Base-by-base conservation (phyloP, 192 early-diverging fungal species). In the Mycoemilia scoparia region DNA sequence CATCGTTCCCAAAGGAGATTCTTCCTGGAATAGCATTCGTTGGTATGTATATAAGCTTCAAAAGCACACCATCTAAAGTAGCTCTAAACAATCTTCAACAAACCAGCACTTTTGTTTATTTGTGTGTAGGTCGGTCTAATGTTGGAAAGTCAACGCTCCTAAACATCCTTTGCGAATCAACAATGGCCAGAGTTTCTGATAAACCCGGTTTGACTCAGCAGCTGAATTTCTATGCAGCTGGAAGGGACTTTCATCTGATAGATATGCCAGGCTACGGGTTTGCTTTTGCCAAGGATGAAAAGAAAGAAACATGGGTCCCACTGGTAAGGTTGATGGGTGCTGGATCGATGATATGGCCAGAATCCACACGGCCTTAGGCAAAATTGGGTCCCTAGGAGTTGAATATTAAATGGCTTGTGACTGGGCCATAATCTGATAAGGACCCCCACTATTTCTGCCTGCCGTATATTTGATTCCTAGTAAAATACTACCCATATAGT, bases 191-290 rank as follows among this genome's bases (percentile, higher is more conserved):
- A 12, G 68, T 69, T 5, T 79, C 76, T 3, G 67, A 71, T 40
- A 74, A 71, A 39, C 80, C 80, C 4, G 80, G 80, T 16, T 40
- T 80, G 13, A 84, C 80, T n/a, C 76, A 72, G 41, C 76, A 79
- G 60, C 45, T 84, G 38, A 84, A 84, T 57, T 84, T 80, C 58
- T 84, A 74, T 47, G 60, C 66, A 9, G 74, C 64, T 10, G 65
- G 60, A 10, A 51, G 51, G 7, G 62, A 69, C 32, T 71, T 80
- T 35, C 58, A 66, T 29, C 54, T 84, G 32, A 64, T 80, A 2
- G 80, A 84, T 43, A 80, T 84, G 80, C 80, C 80, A 5, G 80
- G 80, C 29, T 81, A 81, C 46, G 80, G 80, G 19, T 84, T 84
- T 54, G 80, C 80, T 2, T 77, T 66, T 55, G 76, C 62, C 15